These are phyloP conservation scores for Aureobasidium mangrovei DNA, from an alignment of 2,329 filamentous ascomycete genomes.

Conservation along the genomic window DNA sequence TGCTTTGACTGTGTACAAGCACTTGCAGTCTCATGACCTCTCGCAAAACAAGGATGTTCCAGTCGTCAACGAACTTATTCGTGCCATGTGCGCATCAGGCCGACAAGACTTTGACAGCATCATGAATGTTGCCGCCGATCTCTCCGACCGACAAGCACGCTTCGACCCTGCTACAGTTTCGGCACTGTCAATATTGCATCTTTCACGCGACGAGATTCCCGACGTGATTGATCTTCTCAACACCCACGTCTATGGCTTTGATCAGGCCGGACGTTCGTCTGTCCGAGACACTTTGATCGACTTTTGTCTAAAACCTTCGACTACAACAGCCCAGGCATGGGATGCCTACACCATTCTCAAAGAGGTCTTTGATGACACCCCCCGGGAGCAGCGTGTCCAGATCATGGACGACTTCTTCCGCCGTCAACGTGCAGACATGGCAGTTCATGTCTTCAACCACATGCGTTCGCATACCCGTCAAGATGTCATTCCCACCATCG, in stretches of 20 bases:
- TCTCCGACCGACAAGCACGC: slow-evolving; percentile 60
- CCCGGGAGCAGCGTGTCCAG: slow-evolving; percentile 54
- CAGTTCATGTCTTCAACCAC: slow-evolving; percentile 76
- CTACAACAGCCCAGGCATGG: slow-evolving; percentile 56
- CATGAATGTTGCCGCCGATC: slow-evolving; percentile 60
- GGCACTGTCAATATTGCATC: slow-evolving; percentile 62
- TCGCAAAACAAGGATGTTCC: slow-evolving; percentile 51
- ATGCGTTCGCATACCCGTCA: slow-evolving; percentile 72
- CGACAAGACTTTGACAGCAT: slow-evolving; percentile 61
- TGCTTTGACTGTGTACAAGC: slow-evolving; percentile 56
- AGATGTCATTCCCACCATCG: slow-evolving; percentile 55
- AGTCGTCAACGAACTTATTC: slow-evolving; percentile 63
- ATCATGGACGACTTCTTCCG: slow-evolving; percentile 89
- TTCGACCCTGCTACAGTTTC: slow-evolving; percentile 69
- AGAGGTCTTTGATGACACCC: slow-evolving; percentile 53
- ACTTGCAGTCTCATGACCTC: slow-evolving; percentile 50
- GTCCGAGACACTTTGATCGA: slow-evolving; percentile 58
- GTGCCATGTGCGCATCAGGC: slow-evolving; percentile 53
- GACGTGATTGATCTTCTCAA: slow-evolving; percentile 79
- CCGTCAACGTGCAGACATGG: slow-evolving; percentile 73
- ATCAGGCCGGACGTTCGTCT: slow-evolving; percentile 56
- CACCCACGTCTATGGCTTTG: slow-evolving; percentile 61
- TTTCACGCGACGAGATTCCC: slow-evolving; percentile 65
- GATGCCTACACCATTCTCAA: slow-evolving; percentile 51
- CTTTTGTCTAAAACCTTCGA: slow-evolving; percentile 57